A percentile compares a stretch with the other conserved stretches of the same genome.
phyloP scores from a whole-genome alignment of 2,329 filamentous ascomycete species.

The Fusarium sp. region DNA sequence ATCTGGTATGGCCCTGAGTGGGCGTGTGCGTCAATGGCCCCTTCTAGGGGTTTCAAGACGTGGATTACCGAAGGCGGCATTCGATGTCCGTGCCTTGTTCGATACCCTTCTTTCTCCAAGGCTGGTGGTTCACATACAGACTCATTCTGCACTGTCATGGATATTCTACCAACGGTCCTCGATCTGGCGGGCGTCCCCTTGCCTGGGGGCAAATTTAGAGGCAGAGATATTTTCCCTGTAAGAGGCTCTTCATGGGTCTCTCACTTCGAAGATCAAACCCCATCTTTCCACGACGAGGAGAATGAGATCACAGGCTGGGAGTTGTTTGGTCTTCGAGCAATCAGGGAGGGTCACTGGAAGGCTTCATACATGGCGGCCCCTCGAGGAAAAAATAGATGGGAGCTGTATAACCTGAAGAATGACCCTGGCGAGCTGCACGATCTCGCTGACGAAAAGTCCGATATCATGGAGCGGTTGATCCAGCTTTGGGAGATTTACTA shows the following conservation, averaged over 20 bases:
- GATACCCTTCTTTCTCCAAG: slow-evolving; percentile 46
- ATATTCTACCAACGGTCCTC: slow-evolving; percentile 60
- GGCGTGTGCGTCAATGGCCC: slow-evolving; percentile 56
- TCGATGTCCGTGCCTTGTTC: slow-evolving; percentile 27
- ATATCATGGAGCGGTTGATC: slow-evolving; percentile 17
- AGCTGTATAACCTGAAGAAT: slow-evolving; percentile 19
- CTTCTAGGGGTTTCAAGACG: slow-evolving; percentile 52
- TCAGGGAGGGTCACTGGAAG: slow-evolving; percentile 67
- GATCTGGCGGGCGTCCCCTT: slow-evolving; percentile 59
- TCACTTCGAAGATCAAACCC: slow-evolving; percentile 45
- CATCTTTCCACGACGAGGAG: slow-evolving; percentile 56
- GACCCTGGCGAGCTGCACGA: slow-evolving; percentile 22
- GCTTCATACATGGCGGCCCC: slow-evolving; percentile 46
- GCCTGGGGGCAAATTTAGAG: slow-evolving; percentile 48
- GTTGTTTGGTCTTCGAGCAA: slow-evolving; percentile 62
- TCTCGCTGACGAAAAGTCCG: slow-evolving; percentile 1
- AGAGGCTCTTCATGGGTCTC: slow-evolving; percentile 52
- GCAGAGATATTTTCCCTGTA: slow-evolving; percentile 61
- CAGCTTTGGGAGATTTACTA: slow-evolving; percentile 27
- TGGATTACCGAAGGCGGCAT: slow-evolving; percentile 46
- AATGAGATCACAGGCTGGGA: slow-evolving; percentile 67
- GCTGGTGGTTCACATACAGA: slow-evolving; percentile 48
- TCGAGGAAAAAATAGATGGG: slow-evolving; percentile 27
- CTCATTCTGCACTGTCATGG: slow-evolving; percentile 57
- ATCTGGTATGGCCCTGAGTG: slow-evolving; percentile 71